Base-by-base conservation (phyloP, 106 monocot genomes). In the Amphibolis antarctica region DNA sequence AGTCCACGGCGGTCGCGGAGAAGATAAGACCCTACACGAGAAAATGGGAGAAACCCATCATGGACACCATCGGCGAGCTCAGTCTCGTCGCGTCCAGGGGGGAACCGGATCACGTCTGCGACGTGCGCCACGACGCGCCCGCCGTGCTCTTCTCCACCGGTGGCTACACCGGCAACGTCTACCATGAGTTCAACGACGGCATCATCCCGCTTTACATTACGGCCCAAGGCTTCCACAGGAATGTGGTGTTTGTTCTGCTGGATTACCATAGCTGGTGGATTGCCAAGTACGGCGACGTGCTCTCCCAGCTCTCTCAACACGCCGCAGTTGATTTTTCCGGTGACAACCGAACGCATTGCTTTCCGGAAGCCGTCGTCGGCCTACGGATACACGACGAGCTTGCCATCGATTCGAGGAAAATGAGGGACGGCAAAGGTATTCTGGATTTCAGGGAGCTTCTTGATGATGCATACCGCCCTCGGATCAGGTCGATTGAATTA, bases 121-220 rank as follows among this genome's bases (percentile, higher is more conserved):
- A 88, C 54, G 68, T 85, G 20, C 28, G 6, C 9, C 82, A 85
- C 67, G 45, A 69, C 21, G 84, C 55, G 42, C 77, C 84, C 6
- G 88, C 82, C 12, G 74, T 89, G 25, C 59, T 89, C 49, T 89
- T 89, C 79, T 85, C 79, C 49, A 75, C 79, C 17, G 88, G 88
- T 0, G 88, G 88, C 11, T 89, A 85, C 82, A 85, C 88, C 6
- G 88, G 88, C 18, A 89, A 89, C 63, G 52, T 82, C 18, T 85
- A 71, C 77, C 88, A 85, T 50, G 88, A 76, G 63, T 85, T 89
- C 77, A 81, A 72, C 31, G 81, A 89, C 57, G 82, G 81, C 0
- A 64, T 89, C 2, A 47, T 89, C 47, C 88, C 88, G 10, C 69
- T 89, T 0, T 89, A 72, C 66, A 69, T 89, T 28, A 89, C 88